phyloP scores from a whole-genome alignment of 2,329 filamentous ascomycete species.

The Phyllosticta citribraziliensis region DNA sequence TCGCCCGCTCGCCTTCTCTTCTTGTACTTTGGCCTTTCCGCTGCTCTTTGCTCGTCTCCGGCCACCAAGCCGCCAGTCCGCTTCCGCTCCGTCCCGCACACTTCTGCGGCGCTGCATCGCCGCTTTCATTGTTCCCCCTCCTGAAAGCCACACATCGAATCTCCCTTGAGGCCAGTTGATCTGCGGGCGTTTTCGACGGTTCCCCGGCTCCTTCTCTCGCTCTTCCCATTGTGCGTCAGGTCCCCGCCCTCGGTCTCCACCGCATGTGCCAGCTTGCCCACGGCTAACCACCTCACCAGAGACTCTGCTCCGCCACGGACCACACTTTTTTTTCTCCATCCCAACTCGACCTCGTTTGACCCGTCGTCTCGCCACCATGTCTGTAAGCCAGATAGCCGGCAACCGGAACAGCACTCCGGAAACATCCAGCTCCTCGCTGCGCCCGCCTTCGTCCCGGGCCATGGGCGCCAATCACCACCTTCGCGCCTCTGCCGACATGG shows the following conservation, averaged over 20 bases:
- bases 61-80: neutral
- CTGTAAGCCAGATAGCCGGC: constrained; percentile 38
- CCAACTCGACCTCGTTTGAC: neutral
- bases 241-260: neutral
- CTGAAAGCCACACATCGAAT: constrained; percentile 9
- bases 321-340: neutral
- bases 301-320: neutral
- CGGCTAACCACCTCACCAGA: neutral
- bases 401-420: constrained; percentile 98
- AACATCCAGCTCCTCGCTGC: constrained; percentile 70
- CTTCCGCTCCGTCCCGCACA: constrained; percentile 6
- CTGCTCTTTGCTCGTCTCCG: neutral
- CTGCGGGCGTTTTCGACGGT: constrained; percentile 9
- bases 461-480: constrained; percentile 75
- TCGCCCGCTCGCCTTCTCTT: constrained; percentile 7
- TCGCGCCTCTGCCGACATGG: constrained; percentile 93
- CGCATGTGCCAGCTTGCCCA: neutral
- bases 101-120: neutral
- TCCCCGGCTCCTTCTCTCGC: neutral
- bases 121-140: neutral
- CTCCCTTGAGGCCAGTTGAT: constrained; percentile 12
- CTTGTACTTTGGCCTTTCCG: constrained; percentile 9
- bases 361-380: constrained; percentile 28
- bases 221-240: constrained; percentile 4
- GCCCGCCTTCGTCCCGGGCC: constrained; percentile 69